Percentiles rank a stretch among this genome's conserved stretches.
These are phyloP conservation scores for Gymnopus androsaceus DNA, from an alignment of 1,284 basidiomycete genomes.

Conservation along the genomic window DNA sequence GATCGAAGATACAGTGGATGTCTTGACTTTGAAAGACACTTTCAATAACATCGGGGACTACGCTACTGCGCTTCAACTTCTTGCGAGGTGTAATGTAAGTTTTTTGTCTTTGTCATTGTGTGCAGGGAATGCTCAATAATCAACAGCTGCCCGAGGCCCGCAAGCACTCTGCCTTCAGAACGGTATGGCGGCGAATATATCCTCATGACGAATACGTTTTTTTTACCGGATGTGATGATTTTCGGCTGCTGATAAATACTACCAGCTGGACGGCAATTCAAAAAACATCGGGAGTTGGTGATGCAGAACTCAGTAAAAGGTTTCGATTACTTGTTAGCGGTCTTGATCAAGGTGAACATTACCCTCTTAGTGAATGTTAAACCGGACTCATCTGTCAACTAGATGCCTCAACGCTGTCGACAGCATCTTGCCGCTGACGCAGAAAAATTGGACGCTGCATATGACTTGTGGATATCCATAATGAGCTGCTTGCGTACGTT, in stretches of 20 bases:
- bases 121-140: background rate
- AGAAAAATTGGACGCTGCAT: conserved; percentile 83
- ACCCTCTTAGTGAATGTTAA: background rate
- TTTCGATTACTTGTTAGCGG: too few species aligned
- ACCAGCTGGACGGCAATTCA: conserved; percentile 72
- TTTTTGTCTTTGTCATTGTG: background rate
- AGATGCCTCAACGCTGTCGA: conserved; percentile 82
- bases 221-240: background rate
- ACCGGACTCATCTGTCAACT: conserved; percentile 6
- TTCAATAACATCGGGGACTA: conserved; percentile 56
- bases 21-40: conserved; percentile 75
- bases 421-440: conserved; percentile 83
- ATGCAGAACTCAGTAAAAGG: conserved; percentile 66
- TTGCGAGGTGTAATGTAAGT: conserved; percentile 56
- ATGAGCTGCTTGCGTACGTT: conserved; percentile 66
- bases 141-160: conserved; percentile 66
- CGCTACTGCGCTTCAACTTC: conserved; percentile 63
- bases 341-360: conserved; percentile 64
- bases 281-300: conserved; percentile 67
- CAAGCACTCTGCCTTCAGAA: conserved; percentile 66
- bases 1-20: conserved; percentile 70
- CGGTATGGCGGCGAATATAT: conserved; percentile 86
- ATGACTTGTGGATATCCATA: conserved; percentile 85
- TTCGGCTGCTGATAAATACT: conserved; percentile 3
- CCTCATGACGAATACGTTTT: conserved; percentile 82